phyloP scores from a whole-genome alignment of 768 basidiomycete genomes.

The Dacryopinax primogenitus region DNA sequence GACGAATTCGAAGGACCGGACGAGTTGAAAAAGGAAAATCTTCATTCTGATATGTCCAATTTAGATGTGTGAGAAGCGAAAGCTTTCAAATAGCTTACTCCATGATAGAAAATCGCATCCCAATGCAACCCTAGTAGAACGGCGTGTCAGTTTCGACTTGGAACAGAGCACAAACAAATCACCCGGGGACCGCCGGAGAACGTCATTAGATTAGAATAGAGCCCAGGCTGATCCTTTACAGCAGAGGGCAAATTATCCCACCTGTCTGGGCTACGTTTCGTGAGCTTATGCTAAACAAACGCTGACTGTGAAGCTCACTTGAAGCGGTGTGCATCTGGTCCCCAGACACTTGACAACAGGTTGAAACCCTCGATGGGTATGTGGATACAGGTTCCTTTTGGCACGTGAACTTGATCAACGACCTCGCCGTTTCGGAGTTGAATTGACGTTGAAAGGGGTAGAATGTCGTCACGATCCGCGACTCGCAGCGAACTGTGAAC shows the following conservation, averaged over 20 bases:
- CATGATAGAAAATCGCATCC: slow-evolving; percentile 36
- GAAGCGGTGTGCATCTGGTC: not conserved
- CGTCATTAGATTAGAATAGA: slow-evolving; percentile 32
- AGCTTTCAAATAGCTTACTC: slow-evolving; percentile 21
- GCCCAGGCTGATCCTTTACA: not conserved
- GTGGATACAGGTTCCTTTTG: not conserved
- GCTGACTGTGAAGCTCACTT: not conserved
- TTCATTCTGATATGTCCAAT: slow-evolving; percentile 28
- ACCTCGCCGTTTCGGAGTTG: not conserved
- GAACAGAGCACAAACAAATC: not conserved
- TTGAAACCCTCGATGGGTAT: slow-evolving; percentile 3
- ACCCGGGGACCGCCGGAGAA: slow-evolving; percentile 39
- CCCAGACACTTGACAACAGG: not conserved
- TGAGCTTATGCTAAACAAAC: not conserved
- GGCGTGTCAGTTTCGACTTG: not conserved
- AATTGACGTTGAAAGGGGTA: not conserved
- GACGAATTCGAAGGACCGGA: slow-evolving; percentile 37
- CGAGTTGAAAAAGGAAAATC: slow-evolving; percentile 35
- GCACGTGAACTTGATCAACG: not conserved
- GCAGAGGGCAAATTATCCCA: not conserved
- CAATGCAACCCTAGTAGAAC: slow-evolving; percentile 35
- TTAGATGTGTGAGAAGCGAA: not conserved
- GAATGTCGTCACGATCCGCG: not conserved
- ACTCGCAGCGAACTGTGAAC: not conserved
- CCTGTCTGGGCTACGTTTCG: not conserved